Evolutionary conservation across 106 monocot species (phyloP), one percentile per base, ranked within the genome.

Genomic region (Triglochin maritima): DNA sequence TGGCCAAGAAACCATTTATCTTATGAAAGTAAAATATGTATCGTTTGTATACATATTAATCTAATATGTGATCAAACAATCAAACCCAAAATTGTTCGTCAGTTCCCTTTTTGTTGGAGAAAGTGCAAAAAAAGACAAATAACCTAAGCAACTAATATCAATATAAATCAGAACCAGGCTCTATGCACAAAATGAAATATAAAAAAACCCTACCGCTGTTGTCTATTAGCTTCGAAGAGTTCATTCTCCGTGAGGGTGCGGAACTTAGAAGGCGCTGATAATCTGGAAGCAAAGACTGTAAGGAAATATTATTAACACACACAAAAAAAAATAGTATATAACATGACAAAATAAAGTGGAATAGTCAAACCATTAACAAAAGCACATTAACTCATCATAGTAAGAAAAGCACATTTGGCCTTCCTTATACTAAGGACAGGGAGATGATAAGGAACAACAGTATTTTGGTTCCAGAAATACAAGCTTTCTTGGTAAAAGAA

Each of bases 251-350:
- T 50, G 95, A 85, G 12, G 95, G 95, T 10, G 66, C 54, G 42
- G 95, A 95, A 76, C 95, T 95, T 78, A 95, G 76, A 13, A 95
- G 83, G 74, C 95, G 87, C 73, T 95, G 95, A 69, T 95, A 95
- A 81, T 95, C 95, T 75, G 95, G 90, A 79, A 95, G 83, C 48
- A 95, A 70, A 72, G 95, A 83, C 90, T 95, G 69, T 46, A 43
- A 75, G 56, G 49, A 43, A 49, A 45, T 5, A 48, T 11, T 6
- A 13, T 12, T 49, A 64, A 5, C 15, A 64, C n/a, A 5, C 15
- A 65, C 45, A 89, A 77, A 56, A 73, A 79, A 57, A 59, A 46
- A 17, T 12, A 29, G 59, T 59, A 57, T 46, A 62, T 59, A 55
- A 3, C 57, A 71, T 4, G 47, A 49, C 9, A 67, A 61, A 69